Conservation (phyloP, 1,139 yeast species). For the Yamadazyma pseudoaaseri region DNA sequence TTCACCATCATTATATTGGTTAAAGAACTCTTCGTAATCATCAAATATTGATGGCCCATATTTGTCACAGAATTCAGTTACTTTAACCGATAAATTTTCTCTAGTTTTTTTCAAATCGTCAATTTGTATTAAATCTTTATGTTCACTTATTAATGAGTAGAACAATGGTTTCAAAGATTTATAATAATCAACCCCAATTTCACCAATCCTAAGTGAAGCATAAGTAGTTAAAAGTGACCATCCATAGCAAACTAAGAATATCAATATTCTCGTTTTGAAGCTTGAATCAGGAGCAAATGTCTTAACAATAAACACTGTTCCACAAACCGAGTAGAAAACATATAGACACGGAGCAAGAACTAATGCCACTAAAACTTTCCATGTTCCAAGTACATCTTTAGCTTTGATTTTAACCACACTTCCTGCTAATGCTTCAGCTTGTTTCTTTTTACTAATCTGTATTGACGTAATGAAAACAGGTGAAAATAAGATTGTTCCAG, state of each 20-base stretch:
- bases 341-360: conserved; percentile 44
- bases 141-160: conserved; percentile 40
- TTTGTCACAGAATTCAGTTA: conserved; percentile 66
- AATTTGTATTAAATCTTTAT: conserved; percentile 39
- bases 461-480: conserved; percentile 43
- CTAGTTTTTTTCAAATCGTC: conserved; percentile 57
- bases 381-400: conserved; percentile 45
- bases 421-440: conserved; percentile 40
- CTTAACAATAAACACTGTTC: conserved; percentile 30
- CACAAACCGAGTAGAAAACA: conserved; percentile 40
- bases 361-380: conserved; percentile 47
- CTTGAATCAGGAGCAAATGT: conserved; percentile 14
- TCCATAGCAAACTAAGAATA: conserved; percentile 33
- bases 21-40: conserved; percentile 46
- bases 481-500: conserved; percentile 44
- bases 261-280: conserved; percentile 12
- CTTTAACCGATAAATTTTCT: conserved; percentile 51
- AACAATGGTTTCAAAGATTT: conserved; percentile 39
- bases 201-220: conserved; percentile 43
- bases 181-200: conserved; percentile 41
- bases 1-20: conserved; percentile 22
- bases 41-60: conserved; percentile 80
- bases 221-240: conserved; percentile 44
- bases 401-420: conserved; percentile 47
- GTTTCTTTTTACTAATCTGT: conserved; percentile 36